Evolutionary conservation across 106 monocot species (phyloP).

Genomic region (Iris macrosiphon): DNA sequence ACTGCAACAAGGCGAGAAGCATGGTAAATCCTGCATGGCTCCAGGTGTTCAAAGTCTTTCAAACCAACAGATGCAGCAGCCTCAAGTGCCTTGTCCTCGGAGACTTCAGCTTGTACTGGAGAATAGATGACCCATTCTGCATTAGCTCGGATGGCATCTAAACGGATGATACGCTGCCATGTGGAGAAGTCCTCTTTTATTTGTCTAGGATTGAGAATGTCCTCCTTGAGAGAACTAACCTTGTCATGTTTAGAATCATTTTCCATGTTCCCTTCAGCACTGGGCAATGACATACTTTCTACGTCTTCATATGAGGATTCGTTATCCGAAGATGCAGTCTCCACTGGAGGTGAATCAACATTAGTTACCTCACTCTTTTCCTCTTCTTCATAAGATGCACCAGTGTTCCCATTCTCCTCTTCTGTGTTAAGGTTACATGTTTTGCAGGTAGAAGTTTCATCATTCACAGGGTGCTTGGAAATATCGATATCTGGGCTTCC

Average conservation of each 20-base stretch:
- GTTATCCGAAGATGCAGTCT: slow-evolving; percentile 23
- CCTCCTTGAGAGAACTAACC: slow-evolving; percentile 3
- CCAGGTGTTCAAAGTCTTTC: slow-evolving; percentile 70
- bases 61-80: slow-evolving; percentile 46
- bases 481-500: not conserved
- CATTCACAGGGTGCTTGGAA: not conserved
- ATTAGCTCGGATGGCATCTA: slow-evolving; percentile 80
- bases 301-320: slow-evolving; percentile 34
- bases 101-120: slow-evolving; percentile 35
- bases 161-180: slow-evolving; percentile 81
- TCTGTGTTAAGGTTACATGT: not conserved
- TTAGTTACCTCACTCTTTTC: slow-evolving; percentile 12
- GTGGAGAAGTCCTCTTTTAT: slow-evolving; percentile 58
- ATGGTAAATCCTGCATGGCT: slow-evolving; percentile 56
- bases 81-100: slow-evolving; percentile 32
- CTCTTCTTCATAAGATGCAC: slow-evolving; percentile 4
- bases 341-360: slow-evolving; percentile 12
- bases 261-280: slow-evolving; percentile 9
- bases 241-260: slow-evolving; percentile 1
- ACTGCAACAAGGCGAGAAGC: slow-evolving; percentile 66
- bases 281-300: slow-evolving; percentile 11
- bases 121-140: slow-evolving; percentile 65
- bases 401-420: not conserved
- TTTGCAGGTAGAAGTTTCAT: slow-evolving; percentile 1
- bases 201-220: slow-evolving; percentile 5